phyloP scores from a whole-genome alignment of 345 rosid genomes.

The Viola odorata region DNA sequence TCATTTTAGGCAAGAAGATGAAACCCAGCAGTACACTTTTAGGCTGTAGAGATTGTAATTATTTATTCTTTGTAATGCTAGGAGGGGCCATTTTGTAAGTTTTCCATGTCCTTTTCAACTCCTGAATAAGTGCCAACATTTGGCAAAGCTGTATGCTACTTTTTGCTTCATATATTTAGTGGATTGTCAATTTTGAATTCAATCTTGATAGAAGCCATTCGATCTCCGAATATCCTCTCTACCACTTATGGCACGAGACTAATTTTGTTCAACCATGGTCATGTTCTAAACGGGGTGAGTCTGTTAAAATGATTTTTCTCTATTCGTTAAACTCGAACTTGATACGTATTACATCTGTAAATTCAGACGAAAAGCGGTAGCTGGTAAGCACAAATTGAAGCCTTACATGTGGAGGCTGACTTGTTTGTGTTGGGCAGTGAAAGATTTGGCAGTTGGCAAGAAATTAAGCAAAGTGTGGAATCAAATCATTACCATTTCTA shows the following conservation, averaged over 20 bases:
- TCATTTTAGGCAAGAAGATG: constrained; percentile 20
- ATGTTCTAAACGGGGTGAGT: too few species aligned
- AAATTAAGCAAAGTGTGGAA: background rate
- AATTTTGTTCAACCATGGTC: too few species aligned
- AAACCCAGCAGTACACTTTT: constrained; percentile 4
- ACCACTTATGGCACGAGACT: too few species aligned
- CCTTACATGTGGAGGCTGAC: background rate
- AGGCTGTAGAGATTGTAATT: constrained; percentile 9
- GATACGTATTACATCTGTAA: too few species aligned
- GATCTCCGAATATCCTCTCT: background rate
- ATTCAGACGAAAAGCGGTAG: too few species aligned
- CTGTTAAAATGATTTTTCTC: too few species aligned
- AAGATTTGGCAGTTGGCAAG: background rate
- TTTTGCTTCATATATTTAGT: constrained; percentile 4
- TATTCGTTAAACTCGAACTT: too few species aligned
- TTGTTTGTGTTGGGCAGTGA: too few species aligned
- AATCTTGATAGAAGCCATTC: background rate
- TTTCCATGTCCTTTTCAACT: constrained; percentile 13
- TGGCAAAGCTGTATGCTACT: constrained; percentile 7
- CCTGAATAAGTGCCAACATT: constrained; percentile 23
- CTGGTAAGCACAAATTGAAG: background rate
- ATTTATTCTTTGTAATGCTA: constrained; percentile 28
- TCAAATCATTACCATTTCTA: background rate
- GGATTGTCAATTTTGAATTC: background rate
- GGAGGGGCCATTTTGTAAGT: constrained; percentile 27